Evolutionary conservation across 345 rosid genomes (phyloP), one percentile per base, ranked within the genome.

Genomic region (Rhodamnia rubescens): DNA sequence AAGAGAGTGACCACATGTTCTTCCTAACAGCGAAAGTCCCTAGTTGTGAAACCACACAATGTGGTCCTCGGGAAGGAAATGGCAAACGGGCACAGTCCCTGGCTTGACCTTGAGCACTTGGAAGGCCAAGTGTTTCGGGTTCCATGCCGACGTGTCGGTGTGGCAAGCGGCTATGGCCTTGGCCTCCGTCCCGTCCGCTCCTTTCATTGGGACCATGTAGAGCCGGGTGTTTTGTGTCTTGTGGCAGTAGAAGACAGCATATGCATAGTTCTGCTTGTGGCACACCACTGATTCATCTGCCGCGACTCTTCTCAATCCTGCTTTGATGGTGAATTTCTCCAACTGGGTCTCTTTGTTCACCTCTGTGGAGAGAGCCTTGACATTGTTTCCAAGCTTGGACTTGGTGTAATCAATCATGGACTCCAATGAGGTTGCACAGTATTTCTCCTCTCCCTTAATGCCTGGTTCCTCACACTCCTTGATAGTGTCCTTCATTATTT

Each of bases 191-290:
- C 96, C 98, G 13, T 95, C 93, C 44, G 86, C 92, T 83, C 94
- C 98, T 87, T 86, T 90, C 85, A 95, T 85, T 0, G 95, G 92
- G 89, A 94, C 94, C 82, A 74, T 69, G 90, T 92, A 95, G 52
- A 90, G 91, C 85, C 87, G 91, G 3, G 97, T 90, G 90, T 85
- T 88, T 85, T 84, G 83, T 2, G 95, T 90, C 85, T 94, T 88
- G 88, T 95, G 98, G 88, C 99, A 95, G 88, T 91, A 95, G 90
- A 95, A 95, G 50, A 95, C 94, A 1, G 98, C 97, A 82, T 94
- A 94, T 32, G 94, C 87, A 78, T 92, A 97, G 83, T 93, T 92
- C 88, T 93, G 93, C 91, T 97, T 95, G 89, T 97, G 98, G 88
- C 99, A 97, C 56, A 91, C 95, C 52, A 93, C 96, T 50, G 90